Evolutionary conservation across 257 asterid genomes (phyloP), one percentile per base, ranked within the genome.

Genomic region (Cruciata laevipes): DNA sequence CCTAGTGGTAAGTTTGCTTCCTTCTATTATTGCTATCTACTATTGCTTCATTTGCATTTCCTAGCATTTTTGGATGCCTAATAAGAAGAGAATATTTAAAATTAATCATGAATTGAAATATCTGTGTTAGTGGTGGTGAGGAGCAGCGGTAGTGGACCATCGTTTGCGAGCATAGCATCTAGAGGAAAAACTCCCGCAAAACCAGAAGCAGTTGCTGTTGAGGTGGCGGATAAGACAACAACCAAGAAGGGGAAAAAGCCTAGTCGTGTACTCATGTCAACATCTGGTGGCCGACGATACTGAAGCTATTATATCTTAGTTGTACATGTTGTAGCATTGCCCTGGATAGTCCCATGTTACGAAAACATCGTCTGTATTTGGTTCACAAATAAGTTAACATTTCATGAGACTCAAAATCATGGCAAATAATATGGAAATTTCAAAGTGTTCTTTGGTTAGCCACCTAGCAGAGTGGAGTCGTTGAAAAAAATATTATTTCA

Each of bases 221-320:
- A 79, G 72, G 61, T 66, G 30, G 85, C 1, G 16, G 62, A 71
- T 77, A 91, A 83, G 57, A 75, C n/a, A 35, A 91, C 85, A 35
- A 91, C 85, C 64, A 91, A 81, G 85, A 89, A 82, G 68, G 96
- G 98, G 24, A 91, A 88, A 82, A 89, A 83, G 80, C 61, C 82
- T 23, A 84, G 79, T 77, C 81, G 91, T 7, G 80, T 91, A 61
- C 87, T 91, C 42, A 77, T 91, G 65, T 91, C 98, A 37, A 91
- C 96, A 3, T 75, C 95, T 5, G 95, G 95, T 63, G 89, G 91
- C 18, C 85, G 98, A 24, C 91, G 98, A 62, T 89, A 89, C 72
- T 91, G 83, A 84, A 35, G 66, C 9, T 58, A 23, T 21, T 27
- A 30, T 56, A 44, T 44, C 4, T 51, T 13, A 3, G 51, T 42